A percentile compares a stretch with the other conserved stretches of the same genome.
phyloP scores from a whole-genome alignment of 164 flowering plant species.

The Nymphaea thermarum region DNA sequence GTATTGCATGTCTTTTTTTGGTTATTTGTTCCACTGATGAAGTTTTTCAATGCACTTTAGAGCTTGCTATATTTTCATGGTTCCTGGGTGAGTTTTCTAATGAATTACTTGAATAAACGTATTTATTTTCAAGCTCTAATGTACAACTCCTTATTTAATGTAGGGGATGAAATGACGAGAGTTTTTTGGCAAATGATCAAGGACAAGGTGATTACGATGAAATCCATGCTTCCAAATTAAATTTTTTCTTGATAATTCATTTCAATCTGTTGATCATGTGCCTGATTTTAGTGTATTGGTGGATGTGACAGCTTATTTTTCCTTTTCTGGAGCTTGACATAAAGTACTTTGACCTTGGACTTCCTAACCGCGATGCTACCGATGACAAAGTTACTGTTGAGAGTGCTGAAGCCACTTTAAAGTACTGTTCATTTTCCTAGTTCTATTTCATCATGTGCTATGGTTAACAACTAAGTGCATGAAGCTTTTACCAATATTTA shows the following conservation, averaged over 20 bases:
- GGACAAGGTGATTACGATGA: constrained; percentile 52
- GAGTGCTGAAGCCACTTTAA: constrained; percentile 97
- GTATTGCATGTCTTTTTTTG: background rate
- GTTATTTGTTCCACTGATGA: no score
- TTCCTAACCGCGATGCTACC: constrained; percentile 84
- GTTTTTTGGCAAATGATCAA: constrained; percentile 83
- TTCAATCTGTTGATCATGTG: background rate
- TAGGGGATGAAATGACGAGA: constrained; percentile 98
- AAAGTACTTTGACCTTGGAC: constrained; percentile 92
- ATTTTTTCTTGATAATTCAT: background rate
- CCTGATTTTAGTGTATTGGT: constrained; percentile 1
- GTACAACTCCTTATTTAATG: background rate
- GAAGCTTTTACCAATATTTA: no score
- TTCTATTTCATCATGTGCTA: no score
- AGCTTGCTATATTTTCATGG: background rate
- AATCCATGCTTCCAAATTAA: no score
- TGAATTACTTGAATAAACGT: background rate
- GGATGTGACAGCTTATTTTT: constrained; percentile 57
- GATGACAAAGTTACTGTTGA: constrained; percentile 94
- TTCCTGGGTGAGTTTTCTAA: background rate
- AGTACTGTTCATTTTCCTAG: constrained; percentile 25
- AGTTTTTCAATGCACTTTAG: background rate
- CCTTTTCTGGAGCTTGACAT: constrained; percentile 92
- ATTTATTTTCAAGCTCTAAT: background rate
- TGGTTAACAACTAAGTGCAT: no score